phyloP scores from a whole-genome alignment of 2,329 filamentous ascomycete species.

The Sporothrix euskadiensis region DNA sequence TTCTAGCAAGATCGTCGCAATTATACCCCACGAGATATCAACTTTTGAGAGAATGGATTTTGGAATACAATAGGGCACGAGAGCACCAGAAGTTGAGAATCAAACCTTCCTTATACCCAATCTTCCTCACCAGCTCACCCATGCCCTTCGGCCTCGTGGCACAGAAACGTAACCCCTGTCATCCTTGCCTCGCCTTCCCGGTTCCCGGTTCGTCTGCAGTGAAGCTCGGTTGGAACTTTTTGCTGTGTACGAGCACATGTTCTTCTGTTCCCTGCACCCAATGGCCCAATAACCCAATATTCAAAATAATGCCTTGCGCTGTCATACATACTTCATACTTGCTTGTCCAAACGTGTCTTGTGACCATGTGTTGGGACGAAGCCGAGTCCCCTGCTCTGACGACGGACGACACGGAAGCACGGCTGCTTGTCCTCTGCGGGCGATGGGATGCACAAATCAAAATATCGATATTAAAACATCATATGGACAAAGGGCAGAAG shows the following conservation, averaged over 20 bases:
- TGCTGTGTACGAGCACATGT: neutral
- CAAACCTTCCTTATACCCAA: neutral
- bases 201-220: neutral
- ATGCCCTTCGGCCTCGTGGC: neutral
- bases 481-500: neutral
- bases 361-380: neutral
- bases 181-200: neutral
- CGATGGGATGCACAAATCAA: neutral
- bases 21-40: neutral
- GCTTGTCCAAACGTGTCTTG: slow-evolving; percentile 3
- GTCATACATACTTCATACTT: neutral
- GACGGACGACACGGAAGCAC: neutral
- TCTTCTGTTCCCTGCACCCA: neutral
- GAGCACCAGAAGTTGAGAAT: too few relatives aligned
- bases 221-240: neutral
- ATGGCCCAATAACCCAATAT: neutral
- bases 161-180: neutral
- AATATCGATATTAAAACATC: neutral
- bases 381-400: slow-evolving; percentile 9
- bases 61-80: neutral
- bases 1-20: neutral
- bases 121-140: neutral
- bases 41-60: neutral
- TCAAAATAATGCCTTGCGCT: slow-evolving; percentile 1
- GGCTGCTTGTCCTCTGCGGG: neutral